phyloP scores from a whole-genome alignment of 2,329 filamentous ascomycete species.

The Fusarium sulawesiense region DNA sequence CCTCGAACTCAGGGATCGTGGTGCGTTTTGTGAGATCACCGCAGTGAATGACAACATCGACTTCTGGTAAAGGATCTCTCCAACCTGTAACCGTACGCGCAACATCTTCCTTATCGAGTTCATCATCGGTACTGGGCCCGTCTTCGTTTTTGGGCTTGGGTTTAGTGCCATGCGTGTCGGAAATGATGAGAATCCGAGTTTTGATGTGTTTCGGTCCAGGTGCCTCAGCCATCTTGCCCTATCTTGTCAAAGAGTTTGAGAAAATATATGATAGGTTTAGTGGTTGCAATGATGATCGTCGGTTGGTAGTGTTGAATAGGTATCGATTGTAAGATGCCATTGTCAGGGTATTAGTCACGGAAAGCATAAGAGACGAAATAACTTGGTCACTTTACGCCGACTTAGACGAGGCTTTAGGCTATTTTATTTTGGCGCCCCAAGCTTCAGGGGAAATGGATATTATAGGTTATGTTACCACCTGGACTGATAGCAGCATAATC shows the following conservation, averaged over 20 bases:
- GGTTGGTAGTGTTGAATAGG: no score
- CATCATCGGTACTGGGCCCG: conserved; percentile 38
- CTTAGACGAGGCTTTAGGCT: no score
- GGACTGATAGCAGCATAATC: no score
- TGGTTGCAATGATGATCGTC: no score
- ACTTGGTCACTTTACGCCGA: neutral
- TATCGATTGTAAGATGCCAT: no score
- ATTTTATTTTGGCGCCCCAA: no score
- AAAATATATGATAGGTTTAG: no score
- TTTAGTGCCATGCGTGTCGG: conserved; percentile 52
- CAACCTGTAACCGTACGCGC: conserved; percentile 43
- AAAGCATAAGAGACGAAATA: neutral
- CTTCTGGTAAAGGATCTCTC: conserved; percentile 48
- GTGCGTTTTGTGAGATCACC: conserved; percentile 62
- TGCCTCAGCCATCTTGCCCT: conserved; percentile 17
- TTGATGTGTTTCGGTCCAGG: conserved; percentile 42
- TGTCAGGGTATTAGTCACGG: no score
- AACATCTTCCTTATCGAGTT: conserved; percentile 36
- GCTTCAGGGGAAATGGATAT: no score
- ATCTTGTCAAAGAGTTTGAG: no score
- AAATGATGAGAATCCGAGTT: conserved; percentile 54
- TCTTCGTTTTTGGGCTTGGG: conserved; percentile 30
- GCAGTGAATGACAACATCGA: conserved; percentile 64
- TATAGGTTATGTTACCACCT: no score
- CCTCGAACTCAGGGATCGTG: conserved; percentile 54